These are phyloP conservation scores for Lentinula novae-zelandiae DNA, from an alignment of 1,284 basidiomycete species.

Conservation along the genomic window DNA sequence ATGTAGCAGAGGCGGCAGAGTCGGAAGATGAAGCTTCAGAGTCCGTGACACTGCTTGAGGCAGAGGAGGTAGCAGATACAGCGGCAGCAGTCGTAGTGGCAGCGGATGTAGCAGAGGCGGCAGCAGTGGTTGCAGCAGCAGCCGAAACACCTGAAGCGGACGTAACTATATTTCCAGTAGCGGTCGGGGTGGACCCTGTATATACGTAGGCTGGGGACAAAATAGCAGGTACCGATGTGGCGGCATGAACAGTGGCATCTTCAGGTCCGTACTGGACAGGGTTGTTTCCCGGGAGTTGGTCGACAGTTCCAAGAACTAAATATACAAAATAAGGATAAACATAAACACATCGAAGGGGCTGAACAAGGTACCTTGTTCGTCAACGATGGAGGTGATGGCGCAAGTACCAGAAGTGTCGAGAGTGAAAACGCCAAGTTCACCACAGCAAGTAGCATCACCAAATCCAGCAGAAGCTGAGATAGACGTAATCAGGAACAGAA, in stretches of 20 bases:
- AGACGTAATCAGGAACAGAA: not conserved
- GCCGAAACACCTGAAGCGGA: not conserved
- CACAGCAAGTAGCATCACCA: conserved; percentile 15
- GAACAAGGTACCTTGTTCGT: conserved; percentile 14
- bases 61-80: not conserved
- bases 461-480: conserved; percentile 1
- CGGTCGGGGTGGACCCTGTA: conserved; percentile 23
- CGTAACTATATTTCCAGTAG: conserved; percentile 1
- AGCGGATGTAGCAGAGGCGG: not conserved
- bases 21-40: not conserved
- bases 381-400: conserved; percentile 13
- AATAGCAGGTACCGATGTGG: conserved; percentile 27
- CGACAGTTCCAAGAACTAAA: conserved; percentile 32
- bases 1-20: not conserved
- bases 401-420: conserved; percentile 14
- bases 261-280: conserved; percentile 33
- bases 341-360: not conserved
- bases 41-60: not conserved
- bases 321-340: not conserved
- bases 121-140: not conserved
- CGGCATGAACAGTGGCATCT: conserved; percentile 25
- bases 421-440: conserved; percentile 15
- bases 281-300: conserved; percentile 39
- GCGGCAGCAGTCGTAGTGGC: not conserved
- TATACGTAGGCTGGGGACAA: conserved; percentile 38